phyloP scores from a whole-genome alignment of 768 basidiomycete species.

The Termitomyces titanicus region DNA sequence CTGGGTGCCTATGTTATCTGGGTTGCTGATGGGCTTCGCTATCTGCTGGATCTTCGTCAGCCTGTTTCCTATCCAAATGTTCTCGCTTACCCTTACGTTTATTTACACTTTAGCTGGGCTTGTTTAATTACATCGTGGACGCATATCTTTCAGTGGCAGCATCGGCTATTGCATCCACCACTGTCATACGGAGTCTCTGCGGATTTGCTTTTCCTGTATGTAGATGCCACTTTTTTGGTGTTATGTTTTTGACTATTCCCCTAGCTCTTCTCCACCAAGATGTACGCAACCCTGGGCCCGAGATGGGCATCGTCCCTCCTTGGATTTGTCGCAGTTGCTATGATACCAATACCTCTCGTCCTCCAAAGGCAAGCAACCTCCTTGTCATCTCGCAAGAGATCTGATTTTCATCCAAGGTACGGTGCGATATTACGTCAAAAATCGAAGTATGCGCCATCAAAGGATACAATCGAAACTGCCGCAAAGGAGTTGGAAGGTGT shows the following conservation, averaged over 20 bases:
- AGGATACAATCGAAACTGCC: conserved; percentile 1
- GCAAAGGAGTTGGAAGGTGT: not conserved
- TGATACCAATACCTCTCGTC: conserved; percentile 53
- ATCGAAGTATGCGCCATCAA: conserved; percentile 38
- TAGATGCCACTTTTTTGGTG: conserved; percentile 1
- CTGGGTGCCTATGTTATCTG: conserved; percentile 52
- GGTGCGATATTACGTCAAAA: conserved; percentile 38
- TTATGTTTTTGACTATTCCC: conserved; percentile 9
- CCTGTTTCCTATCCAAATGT: not conserved
- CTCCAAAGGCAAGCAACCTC: conserved; percentile 29
- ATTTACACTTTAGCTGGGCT: conserved; percentile 34
- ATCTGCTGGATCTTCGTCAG: conserved; percentile 54
- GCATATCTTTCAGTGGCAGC: conserved; percentile 52
- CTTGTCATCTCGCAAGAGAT: not conserved
- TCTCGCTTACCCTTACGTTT: not conserved
- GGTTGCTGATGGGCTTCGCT: conserved; percentile 47
- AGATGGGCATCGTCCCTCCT: conserved; percentile 59
- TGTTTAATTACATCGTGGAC: conserved; percentile 63
- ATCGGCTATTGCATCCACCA: conserved; percentile 52
- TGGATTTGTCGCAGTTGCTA: conserved; percentile 44
- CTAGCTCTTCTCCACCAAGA: conserved; percentile 51
- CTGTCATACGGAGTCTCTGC: conserved; percentile 48
- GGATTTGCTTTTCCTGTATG: conserved; percentile 51
- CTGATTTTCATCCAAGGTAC: conserved; percentile 25
- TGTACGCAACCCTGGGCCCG: conserved; percentile 48